Percentiles rank a stretch among this genome's conserved stretches.
Conservation (phyloP, 2,329 filamentous ascomycete genomes). For the Bipolaris oryzae region DNA sequence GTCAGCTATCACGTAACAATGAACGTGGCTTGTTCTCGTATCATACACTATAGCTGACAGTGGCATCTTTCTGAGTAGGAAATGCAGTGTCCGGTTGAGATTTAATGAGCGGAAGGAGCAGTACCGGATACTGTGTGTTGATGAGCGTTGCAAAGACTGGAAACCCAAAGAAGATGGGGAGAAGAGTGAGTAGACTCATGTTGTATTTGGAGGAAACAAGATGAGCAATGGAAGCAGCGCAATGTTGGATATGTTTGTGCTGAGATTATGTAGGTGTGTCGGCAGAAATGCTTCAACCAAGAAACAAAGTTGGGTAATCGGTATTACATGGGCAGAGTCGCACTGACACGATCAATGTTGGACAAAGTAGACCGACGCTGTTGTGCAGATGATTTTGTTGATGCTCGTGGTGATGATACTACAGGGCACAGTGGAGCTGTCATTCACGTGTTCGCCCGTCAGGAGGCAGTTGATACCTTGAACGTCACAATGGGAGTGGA, state of each 20-base stretch:
- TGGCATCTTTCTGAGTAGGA: conserved; percentile 31
- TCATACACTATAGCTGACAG: conserved; percentile 28
- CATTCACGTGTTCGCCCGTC: conserved; percentile 14
- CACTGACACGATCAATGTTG: no score
- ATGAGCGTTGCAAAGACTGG: conserved; percentile 20
- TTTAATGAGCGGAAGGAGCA: conserved; percentile 42
- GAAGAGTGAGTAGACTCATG: conserved; percentile 33
- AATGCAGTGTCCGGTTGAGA: conserved; percentile 25
- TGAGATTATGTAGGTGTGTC: background rate
- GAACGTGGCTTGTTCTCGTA: background rate
- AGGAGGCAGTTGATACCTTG: background rate
- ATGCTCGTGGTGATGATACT: background rate
- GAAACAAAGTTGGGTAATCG: background rate
- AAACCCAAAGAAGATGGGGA: conserved; percentile 26
- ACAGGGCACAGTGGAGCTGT: conserved; percentile 8
- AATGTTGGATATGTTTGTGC: background rate
- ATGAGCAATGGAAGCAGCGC: background rate
- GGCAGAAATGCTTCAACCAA: no score
- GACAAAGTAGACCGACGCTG: background rate
- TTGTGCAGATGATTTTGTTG: background rate
- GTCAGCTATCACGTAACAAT: background rate
- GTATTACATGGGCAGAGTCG: background rate
- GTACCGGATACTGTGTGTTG: conserved; percentile 36
- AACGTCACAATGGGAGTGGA: background rate
- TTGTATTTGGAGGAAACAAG: conserved; percentile 2